A percentile compares a stretch with the other conserved stretches of the same genome.
These are phyloP conservation scores for Solanum hybrid DNA, from an alignment of 305 asterid species.

Conservation along the genomic window DNA sequence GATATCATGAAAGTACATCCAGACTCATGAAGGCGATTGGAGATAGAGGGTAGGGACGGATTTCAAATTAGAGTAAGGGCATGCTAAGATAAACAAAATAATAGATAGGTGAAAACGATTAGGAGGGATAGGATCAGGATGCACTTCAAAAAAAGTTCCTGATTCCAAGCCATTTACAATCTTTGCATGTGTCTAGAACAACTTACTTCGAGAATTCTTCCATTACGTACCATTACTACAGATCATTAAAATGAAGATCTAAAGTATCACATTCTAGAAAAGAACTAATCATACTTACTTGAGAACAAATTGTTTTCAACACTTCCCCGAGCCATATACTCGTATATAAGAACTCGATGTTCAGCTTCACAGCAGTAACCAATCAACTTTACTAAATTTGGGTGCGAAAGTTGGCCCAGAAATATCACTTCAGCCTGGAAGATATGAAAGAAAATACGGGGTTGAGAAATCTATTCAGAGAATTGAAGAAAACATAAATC, in stretches of 20 bases:
- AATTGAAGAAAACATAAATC: not conserved
- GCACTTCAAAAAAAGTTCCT: not conserved
- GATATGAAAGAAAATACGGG: constrained; percentile 1
- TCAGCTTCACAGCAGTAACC: constrained; percentile 86
- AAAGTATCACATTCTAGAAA: not conserved
- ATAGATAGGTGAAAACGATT: not conserved
- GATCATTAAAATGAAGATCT: not conserved
- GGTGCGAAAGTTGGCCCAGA: constrained; percentile 89
- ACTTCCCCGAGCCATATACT: constrained; percentile 78
- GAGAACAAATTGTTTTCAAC: constrained; percentile 81
- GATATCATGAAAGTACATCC: not conserved
- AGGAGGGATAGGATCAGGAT: not conserved
- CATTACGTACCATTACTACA: not conserved
- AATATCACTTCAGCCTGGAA: constrained; percentile 79
- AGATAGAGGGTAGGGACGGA: not conserved
- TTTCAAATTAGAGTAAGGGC: not conserved
- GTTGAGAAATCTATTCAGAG: not conserved
- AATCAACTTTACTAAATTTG: constrained; percentile 73
- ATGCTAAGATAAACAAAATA: not conserved
- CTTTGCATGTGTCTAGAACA: not conserved
- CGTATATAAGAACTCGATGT: constrained; percentile 68
- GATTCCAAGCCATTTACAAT: not conserved
- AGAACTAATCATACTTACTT: constrained; percentile 29
- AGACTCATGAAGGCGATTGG: not conserved
- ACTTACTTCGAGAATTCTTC: not conserved